phyloP scores from a whole-genome alignment of 768 basidiomycete genomes.

The Agrocybe pediades region DNA sequence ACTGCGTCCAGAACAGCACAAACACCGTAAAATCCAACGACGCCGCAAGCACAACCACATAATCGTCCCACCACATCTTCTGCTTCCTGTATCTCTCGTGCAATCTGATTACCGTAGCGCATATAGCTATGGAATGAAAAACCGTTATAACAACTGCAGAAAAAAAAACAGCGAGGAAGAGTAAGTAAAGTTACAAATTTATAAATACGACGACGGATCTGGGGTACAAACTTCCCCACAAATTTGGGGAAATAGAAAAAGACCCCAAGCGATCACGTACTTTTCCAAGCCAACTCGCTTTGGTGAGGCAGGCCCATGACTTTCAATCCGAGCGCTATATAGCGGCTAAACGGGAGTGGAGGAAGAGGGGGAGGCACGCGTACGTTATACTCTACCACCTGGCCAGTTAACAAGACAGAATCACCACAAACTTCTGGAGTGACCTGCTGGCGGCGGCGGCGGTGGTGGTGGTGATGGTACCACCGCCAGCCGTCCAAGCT shows the following conservation, averaged over 20 bases:
- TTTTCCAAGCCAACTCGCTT: conserved; percentile 12
- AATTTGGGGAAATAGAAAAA: not conserved
- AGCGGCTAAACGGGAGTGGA: not conserved
- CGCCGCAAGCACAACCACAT: conserved; percentile 15
- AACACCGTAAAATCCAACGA: conserved; percentile 11
- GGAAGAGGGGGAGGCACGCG: no score
- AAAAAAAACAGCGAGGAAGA: no score
- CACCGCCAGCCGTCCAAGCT: no score
- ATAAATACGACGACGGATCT: no score
- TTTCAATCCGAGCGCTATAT: not conserved
- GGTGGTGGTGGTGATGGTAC: no score
- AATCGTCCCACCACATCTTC: conserved; percentile 27
- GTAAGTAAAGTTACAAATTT: no score
- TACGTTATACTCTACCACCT: no score
- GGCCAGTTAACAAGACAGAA: no score
- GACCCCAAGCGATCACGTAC: conserved; percentile 1
- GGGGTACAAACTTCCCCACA: no score
- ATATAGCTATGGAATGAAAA: conserved; percentile 17
- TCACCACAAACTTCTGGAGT: no score
- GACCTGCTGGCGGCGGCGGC: no score
- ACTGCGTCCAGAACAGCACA: conserved; percentile 14
- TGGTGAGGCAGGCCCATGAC: conserved; percentile 5
- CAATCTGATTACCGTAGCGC: conserved; percentile 17
- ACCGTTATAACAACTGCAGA: conserved; percentile 14
- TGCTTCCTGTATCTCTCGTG: conserved; percentile 12